Percentiles rank a stretch among this genome's conserved stretches.
Conservation (phyloP, 306 rosid genomes). For the Trifolium pratense region DNA sequence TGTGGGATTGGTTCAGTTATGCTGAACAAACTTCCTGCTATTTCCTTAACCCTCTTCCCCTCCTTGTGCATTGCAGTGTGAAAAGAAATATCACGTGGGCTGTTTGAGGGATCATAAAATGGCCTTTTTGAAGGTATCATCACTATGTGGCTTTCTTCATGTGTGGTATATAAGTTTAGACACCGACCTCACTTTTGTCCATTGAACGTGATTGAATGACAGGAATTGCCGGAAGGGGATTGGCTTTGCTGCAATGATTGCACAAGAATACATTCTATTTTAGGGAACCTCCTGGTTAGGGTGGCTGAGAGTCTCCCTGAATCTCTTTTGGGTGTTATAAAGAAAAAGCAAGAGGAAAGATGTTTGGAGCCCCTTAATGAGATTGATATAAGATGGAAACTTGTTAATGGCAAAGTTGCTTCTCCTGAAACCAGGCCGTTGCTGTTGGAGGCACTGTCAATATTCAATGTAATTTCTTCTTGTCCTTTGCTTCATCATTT, state of each 20-base stretch:
- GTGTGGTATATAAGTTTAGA: slow-evolving; percentile 28
- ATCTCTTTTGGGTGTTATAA: slow-evolving; percentile 68
- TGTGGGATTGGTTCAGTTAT: slow-evolving; percentile 28
- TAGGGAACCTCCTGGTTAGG: slow-evolving; percentile 68
- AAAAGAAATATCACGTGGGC: slow-evolving; percentile 97
- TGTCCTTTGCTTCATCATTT: slow-evolving; percentile 17
- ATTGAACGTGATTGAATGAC: slow-evolving; percentile 43
- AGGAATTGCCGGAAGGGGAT: slow-evolving; percentile 94
- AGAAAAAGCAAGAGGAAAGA: slow-evolving; percentile 69
- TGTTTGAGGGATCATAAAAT: slow-evolving; percentile 96
- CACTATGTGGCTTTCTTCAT: slow-evolving; percentile 36
- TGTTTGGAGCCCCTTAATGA: slow-evolving; percentile 55
- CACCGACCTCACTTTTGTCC: slow-evolving; percentile 7
- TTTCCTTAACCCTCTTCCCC: slow-evolving; percentile 5
- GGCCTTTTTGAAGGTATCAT: slow-evolving; percentile 87
- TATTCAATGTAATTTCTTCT: slow-evolving; percentile 72
- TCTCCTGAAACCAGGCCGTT: slow-evolving; percentile 84
- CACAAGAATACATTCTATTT: slow-evolving; percentile 72
- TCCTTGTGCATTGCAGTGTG: slow-evolving; percentile 66
- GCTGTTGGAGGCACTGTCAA: slow-evolving; percentile 83
- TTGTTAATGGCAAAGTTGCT: slow-evolving; percentile 85
- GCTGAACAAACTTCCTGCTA: slow-evolving; percentile 21
- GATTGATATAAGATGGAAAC: slow-evolving; percentile 88
- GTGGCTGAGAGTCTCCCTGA: slow-evolving; percentile 83
- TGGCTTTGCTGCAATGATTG: slow-evolving; percentile 94